phyloP scores from a whole-genome alignment of 495 filamentous ascomycete genomes.

The Penicillium nucicola region DNA sequence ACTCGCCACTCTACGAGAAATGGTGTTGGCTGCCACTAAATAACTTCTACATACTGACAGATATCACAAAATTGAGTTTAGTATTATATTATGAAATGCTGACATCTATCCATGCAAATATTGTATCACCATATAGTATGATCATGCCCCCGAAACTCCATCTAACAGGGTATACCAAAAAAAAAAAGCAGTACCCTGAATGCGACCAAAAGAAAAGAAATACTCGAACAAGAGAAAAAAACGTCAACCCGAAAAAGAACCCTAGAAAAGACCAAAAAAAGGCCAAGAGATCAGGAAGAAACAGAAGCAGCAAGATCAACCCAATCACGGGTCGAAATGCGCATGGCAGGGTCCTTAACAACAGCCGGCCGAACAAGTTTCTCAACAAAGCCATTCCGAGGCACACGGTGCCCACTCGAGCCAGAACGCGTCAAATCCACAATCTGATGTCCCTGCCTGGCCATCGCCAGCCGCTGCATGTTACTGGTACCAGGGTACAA shows the following conservation, averaged over 20 bases:
- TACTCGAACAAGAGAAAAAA: neutral
- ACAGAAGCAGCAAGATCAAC: constrained; percentile 15
- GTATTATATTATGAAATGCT: neutral
- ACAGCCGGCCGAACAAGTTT: constrained; percentile 38
- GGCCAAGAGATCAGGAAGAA: constrained; percentile 4
- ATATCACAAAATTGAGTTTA: neutral
- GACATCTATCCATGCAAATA: neutral
- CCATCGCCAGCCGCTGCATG: constrained; percentile 44
- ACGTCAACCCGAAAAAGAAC: constrained; percentile 1
- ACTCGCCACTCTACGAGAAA: too few relatives aligned
- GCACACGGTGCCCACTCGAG: constrained; percentile 37
- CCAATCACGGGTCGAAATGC: constrained; percentile 38
- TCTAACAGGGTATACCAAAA: constrained; percentile 19
- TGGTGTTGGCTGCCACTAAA: too few relatives aligned
- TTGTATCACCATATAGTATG: constrained; percentile 2
- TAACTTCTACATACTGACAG: neutral
- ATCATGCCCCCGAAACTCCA: constrained; percentile 5
- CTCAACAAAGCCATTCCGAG: constrained; percentile 44
- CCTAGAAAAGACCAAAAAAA: constrained; percentile 1
- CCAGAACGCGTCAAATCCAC: constrained; percentile 44
- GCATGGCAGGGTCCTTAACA: constrained; percentile 37
- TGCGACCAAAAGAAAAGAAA: constrained; percentile 3
- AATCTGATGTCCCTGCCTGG: constrained; percentile 45
- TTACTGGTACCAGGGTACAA: constrained; percentile 48
- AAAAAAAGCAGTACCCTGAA: neutral